Evolutionary conservation across 1,139 yeast species (phyloP).

Genomic region (Pichia sp.): DNA sequence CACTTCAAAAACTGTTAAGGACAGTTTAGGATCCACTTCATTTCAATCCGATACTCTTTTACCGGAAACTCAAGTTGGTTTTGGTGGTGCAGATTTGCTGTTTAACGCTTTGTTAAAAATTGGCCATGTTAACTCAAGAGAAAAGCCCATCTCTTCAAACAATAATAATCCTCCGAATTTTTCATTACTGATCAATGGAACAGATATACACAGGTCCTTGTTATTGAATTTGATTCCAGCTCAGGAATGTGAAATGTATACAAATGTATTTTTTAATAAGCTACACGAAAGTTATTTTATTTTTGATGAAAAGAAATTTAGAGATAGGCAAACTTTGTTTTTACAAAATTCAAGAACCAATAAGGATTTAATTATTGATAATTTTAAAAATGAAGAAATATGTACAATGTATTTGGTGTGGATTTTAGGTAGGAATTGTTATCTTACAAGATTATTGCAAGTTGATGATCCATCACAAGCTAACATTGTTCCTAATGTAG

Average conservation of each 20-base stretch:
- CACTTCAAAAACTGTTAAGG: too few species aligned
- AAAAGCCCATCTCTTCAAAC: background rate
- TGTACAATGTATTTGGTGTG: slow-evolving; percentile 35
- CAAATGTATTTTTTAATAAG: slow-evolving; percentile 30
- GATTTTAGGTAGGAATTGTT: slow-evolving; percentile 28
- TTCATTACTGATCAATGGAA: slow-evolving; percentile 19
- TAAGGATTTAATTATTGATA: background rate
- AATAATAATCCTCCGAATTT: background rate
- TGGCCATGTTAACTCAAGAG: background rate
- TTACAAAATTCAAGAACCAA: slow-evolving; percentile 16
- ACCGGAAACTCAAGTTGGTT: background rate
- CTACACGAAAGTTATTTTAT: slow-evolving; percentile 33
- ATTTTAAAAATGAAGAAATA: slow-evolving; percentile 20
- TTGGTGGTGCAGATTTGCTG: slow-evolving; percentile 28
- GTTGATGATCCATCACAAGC: slow-evolving; percentile 3
- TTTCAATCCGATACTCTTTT: too few species aligned
- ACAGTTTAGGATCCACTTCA: too few species aligned
- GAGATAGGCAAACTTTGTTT: slow-evolving; percentile 22
- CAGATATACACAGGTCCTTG: slow-evolving; percentile 23
- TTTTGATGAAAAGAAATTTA: slow-evolving; percentile 28
- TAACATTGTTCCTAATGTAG: slow-evolving; percentile 3
- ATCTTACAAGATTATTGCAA: slow-evolving; percentile 1
- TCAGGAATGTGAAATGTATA: slow-evolving; percentile 27
- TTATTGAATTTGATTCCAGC: slow-evolving; percentile 21
- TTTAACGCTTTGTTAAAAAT: slow-evolving; percentile 29